A percentile compares a stretch with the other conserved stretches of the same genome.
Evolutionary conservation across 2,329 filamentous ascomycete genomes (phyloP).

Genomic region (Nemania diffusa): DNA sequence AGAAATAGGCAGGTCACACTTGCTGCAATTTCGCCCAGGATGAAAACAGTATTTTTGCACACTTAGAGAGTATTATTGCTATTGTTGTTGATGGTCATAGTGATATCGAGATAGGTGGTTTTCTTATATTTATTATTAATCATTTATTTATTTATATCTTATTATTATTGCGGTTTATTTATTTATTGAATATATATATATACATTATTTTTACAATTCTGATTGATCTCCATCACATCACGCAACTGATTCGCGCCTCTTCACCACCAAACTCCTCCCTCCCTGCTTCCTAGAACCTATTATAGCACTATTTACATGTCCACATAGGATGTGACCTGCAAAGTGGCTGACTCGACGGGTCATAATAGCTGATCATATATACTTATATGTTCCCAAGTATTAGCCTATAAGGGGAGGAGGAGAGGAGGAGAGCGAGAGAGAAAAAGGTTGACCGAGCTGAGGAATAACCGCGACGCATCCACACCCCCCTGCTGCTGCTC

Average conservation of each 20-base stretch:
- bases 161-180: too few relatives aligned
- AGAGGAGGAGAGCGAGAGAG: background rate
- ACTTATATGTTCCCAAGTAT: conserved; percentile 5
- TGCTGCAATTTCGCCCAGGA: background rate
- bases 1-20: background rate
- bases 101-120: too few relatives aligned
- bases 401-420: background rate
- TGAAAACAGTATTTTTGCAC: too few relatives aligned
- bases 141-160: too few relatives aligned
- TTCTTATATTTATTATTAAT: too few relatives aligned
- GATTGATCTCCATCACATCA: too few relatives aligned
- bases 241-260: too few relatives aligned
- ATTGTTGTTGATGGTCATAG: background rate
- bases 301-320: conserved; percentile 10
- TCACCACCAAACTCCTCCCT: background rate
- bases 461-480: conserved; percentile 10
- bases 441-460: conserved; percentile 18
- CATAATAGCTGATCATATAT: conserved; percentile 1
- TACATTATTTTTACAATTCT: too few relatives aligned
- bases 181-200: too few relatives aligned
- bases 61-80: background rate
- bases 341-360: background rate
- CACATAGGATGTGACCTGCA: conserved; percentile 14
- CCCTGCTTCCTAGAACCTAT: conserved; percentile 12
- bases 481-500: conserved; percentile 7